Conservation (phyloP, 768 basidiomycete species). For the Termitomyces sp. region DNA sequence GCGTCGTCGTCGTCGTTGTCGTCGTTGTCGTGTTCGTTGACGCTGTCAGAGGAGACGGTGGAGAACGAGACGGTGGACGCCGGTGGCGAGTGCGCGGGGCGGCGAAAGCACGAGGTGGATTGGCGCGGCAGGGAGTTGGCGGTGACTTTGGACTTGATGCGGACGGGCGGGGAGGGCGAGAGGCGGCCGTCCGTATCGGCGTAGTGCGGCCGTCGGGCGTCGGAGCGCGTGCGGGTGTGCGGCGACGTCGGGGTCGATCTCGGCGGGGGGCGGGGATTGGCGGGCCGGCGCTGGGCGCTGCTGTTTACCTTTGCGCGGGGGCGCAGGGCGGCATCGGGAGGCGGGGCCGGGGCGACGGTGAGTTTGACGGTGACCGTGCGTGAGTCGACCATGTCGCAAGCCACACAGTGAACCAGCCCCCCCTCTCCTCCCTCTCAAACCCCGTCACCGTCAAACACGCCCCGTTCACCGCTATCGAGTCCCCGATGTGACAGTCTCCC, state of each 20-base stretch:
- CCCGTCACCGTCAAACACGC: constrained; percentile 88
- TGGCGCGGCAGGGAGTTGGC: constrained; percentile 28
- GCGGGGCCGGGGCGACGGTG: too few relatives aligned
- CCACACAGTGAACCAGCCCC: constrained; percentile 90
- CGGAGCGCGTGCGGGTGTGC: not conserved
- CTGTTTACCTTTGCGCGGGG: constrained; percentile 62
- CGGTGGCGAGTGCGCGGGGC: constrained; percentile 51
- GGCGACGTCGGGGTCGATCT: not conserved
- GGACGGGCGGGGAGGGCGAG: constrained; percentile 27
- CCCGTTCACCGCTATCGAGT: constrained; percentile 89
- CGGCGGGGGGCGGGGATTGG: not conserved
- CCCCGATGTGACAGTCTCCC: constrained; percentile 86
- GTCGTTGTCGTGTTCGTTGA: too few relatives aligned
- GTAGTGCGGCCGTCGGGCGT: not conserved
- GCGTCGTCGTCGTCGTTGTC: constrained; percentile 25
- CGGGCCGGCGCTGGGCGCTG: constrained; percentile 25
- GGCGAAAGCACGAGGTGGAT: constrained; percentile 17
- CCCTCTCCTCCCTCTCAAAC: constrained; percentile 56
- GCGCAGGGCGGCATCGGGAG: constrained; percentile 24
- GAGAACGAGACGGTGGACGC: constrained; percentile 64
- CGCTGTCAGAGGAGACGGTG: constrained; percentile 53
- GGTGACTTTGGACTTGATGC: constrained; percentile 62
- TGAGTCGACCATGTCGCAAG: constrained; percentile 47
- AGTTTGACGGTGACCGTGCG: too few relatives aligned
- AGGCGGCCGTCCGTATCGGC: constrained; percentile 16